Base-by-base conservation (phyloP, 352 stramenopile species). In the Phytophthora citricola region DNA sequence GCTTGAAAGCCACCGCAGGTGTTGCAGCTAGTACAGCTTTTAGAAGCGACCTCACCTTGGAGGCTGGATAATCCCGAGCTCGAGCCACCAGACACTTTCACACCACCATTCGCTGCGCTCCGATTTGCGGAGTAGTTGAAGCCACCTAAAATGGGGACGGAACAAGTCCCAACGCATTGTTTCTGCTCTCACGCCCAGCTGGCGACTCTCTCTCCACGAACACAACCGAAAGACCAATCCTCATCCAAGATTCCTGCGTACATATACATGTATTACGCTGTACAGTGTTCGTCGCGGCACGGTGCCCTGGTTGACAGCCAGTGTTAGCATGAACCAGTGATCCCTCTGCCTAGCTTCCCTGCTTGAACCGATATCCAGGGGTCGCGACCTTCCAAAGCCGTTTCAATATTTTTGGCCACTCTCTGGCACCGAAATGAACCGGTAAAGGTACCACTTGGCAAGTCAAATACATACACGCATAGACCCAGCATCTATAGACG, bases 91-190 rank as follows among this genome's bases (percentile, higher is more conserved):
- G 9, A 12, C 14, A 26, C 24, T 26, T 26, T 26, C 24, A n/a
- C 7, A 14, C 38, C n/a, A 20, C 1, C 5, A 22, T 15, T 43
- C 15, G 22, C 43, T 15, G 51, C 9, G 36, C 29, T 46, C n/a
- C 24, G 40, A 52, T 52, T 52, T 52, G 45, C 45, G 27, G 45
- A 51, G 26, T 36, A 52, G 45, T 52, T 52, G 45, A 52, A 52
- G 45, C 26, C 45, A 52, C 22, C 12, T 22, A 20, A 5, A 43
- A 20, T 5, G 38, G 14, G 44, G 44, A 26, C 44, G 44, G 44
- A 50, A 50, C 44, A 50, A 38, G 45, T 11, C 38, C 11, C 38
- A 43, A n/a, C 14, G 45, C 26, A 38, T 52, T 39, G 26, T 52
- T 52, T 52, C 45, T 52, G 45, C 26, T 2, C 45, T 27, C 15